These are phyloP conservation scores for Trichoderma hamatum DNA, from an alignment of 2,329 filamentous ascomycete genomes.

Conservation along the genomic window DNA sequence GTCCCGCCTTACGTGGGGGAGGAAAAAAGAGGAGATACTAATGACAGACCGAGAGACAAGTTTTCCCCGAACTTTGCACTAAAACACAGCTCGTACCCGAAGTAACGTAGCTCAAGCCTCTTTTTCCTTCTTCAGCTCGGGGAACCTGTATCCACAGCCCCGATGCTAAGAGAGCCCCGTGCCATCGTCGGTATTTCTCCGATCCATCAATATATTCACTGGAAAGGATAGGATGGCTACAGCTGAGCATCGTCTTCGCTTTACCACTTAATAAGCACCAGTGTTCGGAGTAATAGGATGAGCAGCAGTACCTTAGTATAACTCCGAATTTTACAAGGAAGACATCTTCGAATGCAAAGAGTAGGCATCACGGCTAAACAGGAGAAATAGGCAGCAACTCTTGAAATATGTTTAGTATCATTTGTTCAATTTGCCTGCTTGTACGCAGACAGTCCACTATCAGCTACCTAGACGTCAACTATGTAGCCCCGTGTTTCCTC, in stretches of 20 bases:
- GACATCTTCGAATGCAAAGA: neutral
- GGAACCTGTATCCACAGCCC: neutral
- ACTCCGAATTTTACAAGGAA: neutral
- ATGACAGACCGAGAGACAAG: neutral
- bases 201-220: no score
- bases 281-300: neutral
- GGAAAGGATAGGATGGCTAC: neutral
- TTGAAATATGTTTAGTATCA: neutral
- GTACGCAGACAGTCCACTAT: neutral
- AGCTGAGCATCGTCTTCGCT: neutral
- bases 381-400: neutral
- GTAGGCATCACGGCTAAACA: conserved; percentile 5
- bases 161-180: neutral
- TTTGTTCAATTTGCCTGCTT: conserved; percentile 4
- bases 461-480: neutral
- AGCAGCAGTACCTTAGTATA: neutral
- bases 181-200: neutral
- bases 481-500: neutral
- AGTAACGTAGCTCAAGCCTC: conserved; percentile 11
- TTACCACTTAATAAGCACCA: neutral
- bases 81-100: conserved; percentile 10
- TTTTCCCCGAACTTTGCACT: neutral
- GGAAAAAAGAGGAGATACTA: neutral
- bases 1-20: neutral
- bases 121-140: neutral